Evolutionary conservation across 2,329 filamentous ascomycete genomes (phyloP).

Genomic region (Neonectria sp.): DNA sequence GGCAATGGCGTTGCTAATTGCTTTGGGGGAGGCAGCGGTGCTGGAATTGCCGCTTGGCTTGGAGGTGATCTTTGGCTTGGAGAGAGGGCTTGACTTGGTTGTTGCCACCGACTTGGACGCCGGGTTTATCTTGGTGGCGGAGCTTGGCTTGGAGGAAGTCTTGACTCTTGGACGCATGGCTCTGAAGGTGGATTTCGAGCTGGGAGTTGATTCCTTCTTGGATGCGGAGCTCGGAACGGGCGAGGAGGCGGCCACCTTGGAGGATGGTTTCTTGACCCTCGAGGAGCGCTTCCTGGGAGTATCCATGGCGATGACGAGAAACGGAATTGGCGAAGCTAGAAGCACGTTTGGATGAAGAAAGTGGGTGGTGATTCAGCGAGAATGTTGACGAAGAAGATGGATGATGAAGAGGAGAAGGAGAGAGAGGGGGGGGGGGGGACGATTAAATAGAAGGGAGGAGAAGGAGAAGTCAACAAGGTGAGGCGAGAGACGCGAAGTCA

Average conservation of each 20-base stretch:
- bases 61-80: constrained; percentile 1
- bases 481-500: not conserved
- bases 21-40: not conserved
- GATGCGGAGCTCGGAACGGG: not conserved
- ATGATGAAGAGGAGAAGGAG: not conserved
- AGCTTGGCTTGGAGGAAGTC: not conserved
- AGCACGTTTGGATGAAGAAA: not conserved
- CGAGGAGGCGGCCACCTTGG: not conserved
- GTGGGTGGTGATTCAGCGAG: not conserved
- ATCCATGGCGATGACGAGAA: not conserved
- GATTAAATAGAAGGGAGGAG: not conserved
- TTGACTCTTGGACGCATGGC: not conserved
- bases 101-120: not conserved
- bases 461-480: not conserved
- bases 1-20: not conserved
- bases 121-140: too few species aligned
- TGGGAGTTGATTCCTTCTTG: not conserved
- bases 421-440: not conserved
- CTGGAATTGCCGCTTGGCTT: not conserved
- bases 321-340: not conserved
- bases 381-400: not conserved
- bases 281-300: not conserved
- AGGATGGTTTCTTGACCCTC: not conserved
- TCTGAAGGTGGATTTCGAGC: not conserved
- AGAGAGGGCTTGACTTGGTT: too few species aligned